These are phyloP conservation scores for Pyrenula aspistea DNA, from an alignment of 495 filamentous ascomycete species.

Conservation along the genomic window DNA sequence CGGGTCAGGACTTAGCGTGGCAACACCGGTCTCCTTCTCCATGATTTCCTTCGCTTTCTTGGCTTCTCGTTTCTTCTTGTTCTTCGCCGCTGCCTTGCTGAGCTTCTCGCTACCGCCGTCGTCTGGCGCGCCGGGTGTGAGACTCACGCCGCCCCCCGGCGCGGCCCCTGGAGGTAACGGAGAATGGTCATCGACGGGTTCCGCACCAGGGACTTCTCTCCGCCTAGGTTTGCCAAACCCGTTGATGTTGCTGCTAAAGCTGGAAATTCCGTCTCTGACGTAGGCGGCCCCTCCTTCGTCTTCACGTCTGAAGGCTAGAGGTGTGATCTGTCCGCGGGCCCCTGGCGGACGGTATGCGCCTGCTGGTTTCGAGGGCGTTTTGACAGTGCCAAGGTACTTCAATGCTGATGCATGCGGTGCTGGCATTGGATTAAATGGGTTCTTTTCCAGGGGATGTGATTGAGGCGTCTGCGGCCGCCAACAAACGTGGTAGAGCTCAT, in stretches of 20 bases:
- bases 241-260: constrained; percentile 41
- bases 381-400: constrained; percentile 70
- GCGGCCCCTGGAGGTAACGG: constrained; percentile 50
- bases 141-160: constrained; percentile 57
- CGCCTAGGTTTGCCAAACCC: constrained; percentile 66
- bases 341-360: constrained; percentile 96
- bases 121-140: constrained; percentile 27
- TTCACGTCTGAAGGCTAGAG: constrained; percentile 92
- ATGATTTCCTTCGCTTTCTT: constrained; percentile 81
- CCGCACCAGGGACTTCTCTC: constrained; percentile 71
- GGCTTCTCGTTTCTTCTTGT: constrained; percentile 97
- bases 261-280: constrained; percentile 62
- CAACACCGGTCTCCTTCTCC: constrained; percentile 32
- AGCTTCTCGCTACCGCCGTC: constrained; percentile 56
- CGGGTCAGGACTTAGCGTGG: constrained; percentile 21
- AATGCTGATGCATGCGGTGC: constrained; percentile 74
- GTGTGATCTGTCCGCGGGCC: constrained; percentile 76
- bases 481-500: constrained; percentile 82
- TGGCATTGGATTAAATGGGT: constrained; percentile 62
- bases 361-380: constrained; percentile 86
- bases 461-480: constrained; percentile 68
- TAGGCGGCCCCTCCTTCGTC: constrained; percentile 92
- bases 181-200: constrained; percentile 39
- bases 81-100: constrained; percentile 84
- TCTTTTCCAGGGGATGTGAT: constrained; percentile 50